Evolutionary conservation across 495 filamentous ascomycete genomes (phyloP).

Genomic region (Penicillium waksmanii): DNA sequence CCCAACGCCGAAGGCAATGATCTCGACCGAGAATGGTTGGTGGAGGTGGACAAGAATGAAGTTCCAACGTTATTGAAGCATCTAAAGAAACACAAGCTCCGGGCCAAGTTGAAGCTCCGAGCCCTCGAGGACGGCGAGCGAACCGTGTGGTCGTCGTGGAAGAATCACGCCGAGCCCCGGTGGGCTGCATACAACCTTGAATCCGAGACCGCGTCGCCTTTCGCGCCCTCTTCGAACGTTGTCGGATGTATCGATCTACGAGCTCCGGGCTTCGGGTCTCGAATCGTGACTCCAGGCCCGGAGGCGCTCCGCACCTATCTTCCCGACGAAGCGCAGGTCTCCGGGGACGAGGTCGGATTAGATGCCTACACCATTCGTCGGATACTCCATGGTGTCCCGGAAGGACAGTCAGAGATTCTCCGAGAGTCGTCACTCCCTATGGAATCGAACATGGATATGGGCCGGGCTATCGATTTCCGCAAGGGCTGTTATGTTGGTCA

Average conservation of each 20-base stretch:
- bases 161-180: slow-evolving; percentile 41
- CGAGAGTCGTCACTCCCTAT: slow-evolving; percentile 71
- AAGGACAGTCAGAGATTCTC: slow-evolving; percentile 79
- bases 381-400: slow-evolving; percentile 77
- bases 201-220: slow-evolving; percentile 36
- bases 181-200: slow-evolving; percentile 53
- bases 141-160: slow-evolving; percentile 72
- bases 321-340: slow-evolving; percentile 39
- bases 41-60: slow-evolving; percentile 78
- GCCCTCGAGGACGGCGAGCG: slow-evolving; percentile 64
- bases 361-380: slow-evolving; percentile 68
- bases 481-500: slow-evolving; percentile 98
- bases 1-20: slow-evolving; percentile 33
- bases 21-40: slow-evolving; percentile 63
- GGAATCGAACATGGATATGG: slow-evolving; percentile 83
- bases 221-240: slow-evolving; percentile 27
- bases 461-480: slow-evolving; percentile 81
- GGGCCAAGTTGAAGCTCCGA: slow-evolving; percentile 73
- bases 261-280: slow-evolving; percentile 68
- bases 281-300: slow-evolving; percentile 53
- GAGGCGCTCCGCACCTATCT: slow-evolving; percentile 45
- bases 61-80: slow-evolving; percentile 65
- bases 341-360: slow-evolving; percentile 40
- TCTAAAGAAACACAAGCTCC: slow-evolving; percentile 80
- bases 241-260: slow-evolving; percentile 62